Evolutionary conservation across 2,329 filamentous ascomycete species (phyloP).

Genomic region (Monosporascus ibericus): DNA sequence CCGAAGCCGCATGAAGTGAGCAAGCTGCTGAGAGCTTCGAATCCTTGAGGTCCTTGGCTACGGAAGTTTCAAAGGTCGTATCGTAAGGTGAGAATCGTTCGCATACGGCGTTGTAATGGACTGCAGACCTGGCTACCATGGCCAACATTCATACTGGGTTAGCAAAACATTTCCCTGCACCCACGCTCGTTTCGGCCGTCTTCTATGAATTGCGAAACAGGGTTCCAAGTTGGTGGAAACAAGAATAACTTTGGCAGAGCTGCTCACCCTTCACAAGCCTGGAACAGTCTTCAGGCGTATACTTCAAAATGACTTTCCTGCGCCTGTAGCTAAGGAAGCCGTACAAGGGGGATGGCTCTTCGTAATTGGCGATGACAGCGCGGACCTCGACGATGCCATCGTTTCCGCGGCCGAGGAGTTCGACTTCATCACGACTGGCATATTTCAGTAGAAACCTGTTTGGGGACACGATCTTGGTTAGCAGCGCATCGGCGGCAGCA

Average conservation of each 20-base stretch:
- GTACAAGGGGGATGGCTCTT: conserved; percentile 82
- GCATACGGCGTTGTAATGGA: conserved; percentile 62
- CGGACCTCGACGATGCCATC: conserved; percentile 82
- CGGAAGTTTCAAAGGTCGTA: conserved; percentile 70
- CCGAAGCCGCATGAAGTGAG: conserved; percentile 80
- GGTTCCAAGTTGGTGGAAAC: too few species aligned
- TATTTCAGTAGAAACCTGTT: conserved; percentile 92
- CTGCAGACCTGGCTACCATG: conserved; percentile 68
- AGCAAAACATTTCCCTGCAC: conserved; percentile 22
- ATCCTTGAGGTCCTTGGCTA: conserved; percentile 76
- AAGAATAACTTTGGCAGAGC: too few species aligned
- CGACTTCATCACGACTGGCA: conserved; percentile 78
- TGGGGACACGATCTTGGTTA: too few species aligned
- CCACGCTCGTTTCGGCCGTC: conserved; percentile 58
- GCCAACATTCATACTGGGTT: conserved; percentile 14
- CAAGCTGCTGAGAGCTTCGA: conserved; percentile 82
- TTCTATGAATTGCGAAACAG: too few species aligned
- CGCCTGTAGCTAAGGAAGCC: conserved; percentile 86
- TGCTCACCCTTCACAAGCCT: conserved; percentile 81
- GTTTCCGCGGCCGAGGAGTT: conserved; percentile 68
- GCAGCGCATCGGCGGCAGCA: too few species aligned
- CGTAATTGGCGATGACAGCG: conserved; percentile 68
- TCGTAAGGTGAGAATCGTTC: conserved; percentile 80
- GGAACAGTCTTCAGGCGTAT: conserved; percentile 85
- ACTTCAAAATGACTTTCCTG: conserved; percentile 87